Conservation (phyloP, 805 yeast genomes). For the Metschnikowia rubicola region DNA sequence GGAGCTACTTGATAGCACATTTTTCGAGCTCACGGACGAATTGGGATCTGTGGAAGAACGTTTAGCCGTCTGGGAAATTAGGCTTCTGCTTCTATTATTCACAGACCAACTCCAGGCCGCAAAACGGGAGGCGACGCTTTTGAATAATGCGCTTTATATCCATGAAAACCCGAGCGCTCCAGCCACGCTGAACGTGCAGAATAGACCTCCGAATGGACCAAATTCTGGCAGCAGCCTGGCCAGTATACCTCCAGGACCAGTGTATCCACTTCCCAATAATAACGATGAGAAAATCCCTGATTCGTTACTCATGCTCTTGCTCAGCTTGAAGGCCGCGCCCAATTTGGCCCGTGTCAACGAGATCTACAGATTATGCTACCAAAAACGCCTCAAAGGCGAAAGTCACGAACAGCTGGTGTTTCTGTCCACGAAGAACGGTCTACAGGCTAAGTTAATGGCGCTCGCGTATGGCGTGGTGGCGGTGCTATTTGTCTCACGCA, state of each 20-base stretch:
- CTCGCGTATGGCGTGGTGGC: slow-evolving; percentile 33
- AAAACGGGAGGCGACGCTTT: slow-evolving; percentile 33
- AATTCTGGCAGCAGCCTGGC: no score
- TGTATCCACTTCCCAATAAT: slow-evolving; percentile 38
- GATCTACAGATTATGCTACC: slow-evolving; percentile 41
- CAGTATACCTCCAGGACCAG: background rate
- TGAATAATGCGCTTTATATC: slow-evolving; percentile 34
- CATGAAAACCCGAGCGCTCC: slow-evolving; percentile 24
- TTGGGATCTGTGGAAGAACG: slow-evolving; percentile 12
- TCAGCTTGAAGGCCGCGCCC: slow-evolving; percentile 42
- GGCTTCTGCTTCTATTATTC: slow-evolving; percentile 32
- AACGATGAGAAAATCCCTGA: slow-evolving; percentile 27
- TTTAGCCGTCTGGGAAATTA: slow-evolving; percentile 32
- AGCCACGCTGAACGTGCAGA: background rate
- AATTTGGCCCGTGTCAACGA: slow-evolving; percentile 42
- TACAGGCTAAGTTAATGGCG: slow-evolving; percentile 24
- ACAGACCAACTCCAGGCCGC: slow-evolving; percentile 29
- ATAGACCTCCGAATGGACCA: background rate
- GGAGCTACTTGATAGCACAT: slow-evolving; percentile 12
- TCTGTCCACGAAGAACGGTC: slow-evolving; percentile 10
- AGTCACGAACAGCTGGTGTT: slow-evolving; percentile 20
- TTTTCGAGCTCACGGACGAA: slow-evolving; percentile 6
- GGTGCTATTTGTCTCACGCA: slow-evolving; percentile 28
- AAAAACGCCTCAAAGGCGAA: slow-evolving; percentile 25
- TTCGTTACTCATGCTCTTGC: slow-evolving; percentile 29